phyloP scores from a whole-genome alignment of 1,139 yeast genomes.

The Geotrichum candidum region DNA sequence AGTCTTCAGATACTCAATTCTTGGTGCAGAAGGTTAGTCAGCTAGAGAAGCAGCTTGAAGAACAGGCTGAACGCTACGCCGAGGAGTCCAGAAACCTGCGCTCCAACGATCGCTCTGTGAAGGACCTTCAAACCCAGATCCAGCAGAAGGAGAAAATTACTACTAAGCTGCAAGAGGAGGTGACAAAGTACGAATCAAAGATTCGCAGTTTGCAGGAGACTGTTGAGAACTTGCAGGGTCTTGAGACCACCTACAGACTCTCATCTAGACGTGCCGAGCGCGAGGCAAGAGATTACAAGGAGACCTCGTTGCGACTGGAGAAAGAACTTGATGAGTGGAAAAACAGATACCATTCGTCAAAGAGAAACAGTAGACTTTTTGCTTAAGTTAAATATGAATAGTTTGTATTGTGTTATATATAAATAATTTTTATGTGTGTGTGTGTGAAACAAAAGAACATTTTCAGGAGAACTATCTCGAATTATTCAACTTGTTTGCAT shows the following conservation, averaged over 20 bases:
- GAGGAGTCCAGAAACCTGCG: conserved; percentile 34
- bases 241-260: conserved; percentile 42
- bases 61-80: conserved; percentile 32
- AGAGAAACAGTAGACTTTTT: conserved; percentile 6
- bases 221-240: conserved; percentile 39
- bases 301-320: conserved; percentile 50
- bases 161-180: conserved; percentile 31
- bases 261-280: conserved; percentile 43
- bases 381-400: not conserved
- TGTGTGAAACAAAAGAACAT: too few relatives aligned
- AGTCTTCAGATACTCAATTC: conserved; percentile 22
- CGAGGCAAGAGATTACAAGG: conserved; percentile 50
- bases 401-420: too few relatives aligned
- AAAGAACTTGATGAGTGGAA: conserved; percentile 63
- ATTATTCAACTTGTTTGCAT: not conserved
- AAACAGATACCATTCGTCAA: conserved; percentile 33
- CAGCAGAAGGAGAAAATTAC: conserved; percentile 28
- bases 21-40: conserved; percentile 31
- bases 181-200: conserved; percentile 33
- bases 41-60: conserved; percentile 37
- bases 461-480: not conserved
- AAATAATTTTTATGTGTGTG: too few relatives aligned
- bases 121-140: conserved; percentile 29
- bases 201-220: conserved; percentile 37
- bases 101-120: conserved; percentile 30